These are phyloP conservation scores for Apiotrichum laibachii DNA, from an alignment of 1,284 basidiomycete genomes.

Conservation along the genomic window DNA sequence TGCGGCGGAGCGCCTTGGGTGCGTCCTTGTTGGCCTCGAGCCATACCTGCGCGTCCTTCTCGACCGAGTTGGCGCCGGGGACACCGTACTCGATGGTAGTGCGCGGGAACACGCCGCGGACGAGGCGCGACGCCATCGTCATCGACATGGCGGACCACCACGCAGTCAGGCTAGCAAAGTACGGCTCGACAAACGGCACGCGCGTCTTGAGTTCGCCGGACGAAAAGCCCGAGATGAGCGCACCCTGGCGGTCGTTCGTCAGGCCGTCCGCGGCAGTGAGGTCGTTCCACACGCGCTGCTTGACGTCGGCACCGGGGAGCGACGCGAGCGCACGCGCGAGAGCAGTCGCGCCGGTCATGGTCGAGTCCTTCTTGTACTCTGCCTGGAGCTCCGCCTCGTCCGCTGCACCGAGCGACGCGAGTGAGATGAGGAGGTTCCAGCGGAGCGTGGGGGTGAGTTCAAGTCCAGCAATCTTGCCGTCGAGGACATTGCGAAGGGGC, in stretches of 20 bases:
- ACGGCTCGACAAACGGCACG: background rate
- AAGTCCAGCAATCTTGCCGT: constrained; percentile 3
- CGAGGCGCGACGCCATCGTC: constrained; percentile 11
- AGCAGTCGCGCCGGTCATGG: constrained; percentile 11
- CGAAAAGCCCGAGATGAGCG: constrained; percentile 7
- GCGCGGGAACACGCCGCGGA: constrained; percentile 5
- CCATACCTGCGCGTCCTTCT: constrained; percentile 5
- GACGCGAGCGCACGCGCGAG: constrained; percentile 8
- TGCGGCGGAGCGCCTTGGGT: constrained; percentile 7
- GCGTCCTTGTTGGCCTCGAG: constrained; percentile 7
- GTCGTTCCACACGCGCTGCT: constrained; percentile 9
- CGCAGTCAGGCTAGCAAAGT: constrained; percentile 4
- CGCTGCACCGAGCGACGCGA: constrained; percentile 8
- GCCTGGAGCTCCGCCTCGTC: constrained; percentile 7
- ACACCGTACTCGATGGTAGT: constrained; percentile 2
- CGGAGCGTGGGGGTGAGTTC: constrained; percentile 14
- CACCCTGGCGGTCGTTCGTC: constrained; percentile 15
- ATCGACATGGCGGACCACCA: constrained; percentile 10
- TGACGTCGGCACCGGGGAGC: constrained; percentile 3
- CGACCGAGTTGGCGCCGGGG: constrained; percentile 3
- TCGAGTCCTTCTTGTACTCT: constrained; percentile 12
- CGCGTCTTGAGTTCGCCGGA: background rate
- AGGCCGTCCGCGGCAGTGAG: constrained; percentile 1
- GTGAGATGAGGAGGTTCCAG: constrained; percentile 7
- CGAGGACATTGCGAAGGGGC: constrained; percentile 5